A percentile compares a stretch with the other conserved stretches of the same genome.
Conservation (phyloP, 176 grass and related monocot species). For the Oryza punctata region DNA sequence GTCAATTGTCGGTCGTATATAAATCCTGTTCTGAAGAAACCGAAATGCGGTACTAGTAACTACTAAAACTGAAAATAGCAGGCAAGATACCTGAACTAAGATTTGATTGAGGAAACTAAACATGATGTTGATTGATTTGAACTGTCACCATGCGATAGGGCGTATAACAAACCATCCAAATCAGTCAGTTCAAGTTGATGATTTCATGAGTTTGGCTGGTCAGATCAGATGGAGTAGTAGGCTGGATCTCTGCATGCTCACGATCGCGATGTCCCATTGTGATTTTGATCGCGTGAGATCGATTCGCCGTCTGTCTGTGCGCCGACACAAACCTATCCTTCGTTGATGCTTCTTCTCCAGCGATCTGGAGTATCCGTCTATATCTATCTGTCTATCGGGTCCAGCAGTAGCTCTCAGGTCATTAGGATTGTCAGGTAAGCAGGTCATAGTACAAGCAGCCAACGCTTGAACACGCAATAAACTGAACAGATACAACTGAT, state of each 20-base stretch:
- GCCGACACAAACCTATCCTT: background rate
- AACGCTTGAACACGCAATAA: background rate
- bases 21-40: background rate
- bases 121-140: background rate
- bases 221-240: background rate
- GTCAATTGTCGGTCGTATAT: background rate
- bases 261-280: background rate
- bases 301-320: background rate
- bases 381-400: background rate
- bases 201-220: background rate
- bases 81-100: background rate
- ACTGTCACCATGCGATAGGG: background rate
- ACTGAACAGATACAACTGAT: background rate
- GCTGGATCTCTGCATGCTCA: background rate
- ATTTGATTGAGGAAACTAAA: background rate
- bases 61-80: background rate
- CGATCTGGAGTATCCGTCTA: background rate
- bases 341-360: slow-evolving; percentile 20
- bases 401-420: background rate
- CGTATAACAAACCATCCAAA: background rate
- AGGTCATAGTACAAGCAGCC: background rate
- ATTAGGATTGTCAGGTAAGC: background rate
- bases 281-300: background rate
- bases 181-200: background rate
- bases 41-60: background rate